A percentile compares a stretch with the other conserved stretches of the same genome.
phyloP scores from a whole-genome alignment of 2,329 filamentous ascomycete species.

The Trichoderma atroviride region DNA sequence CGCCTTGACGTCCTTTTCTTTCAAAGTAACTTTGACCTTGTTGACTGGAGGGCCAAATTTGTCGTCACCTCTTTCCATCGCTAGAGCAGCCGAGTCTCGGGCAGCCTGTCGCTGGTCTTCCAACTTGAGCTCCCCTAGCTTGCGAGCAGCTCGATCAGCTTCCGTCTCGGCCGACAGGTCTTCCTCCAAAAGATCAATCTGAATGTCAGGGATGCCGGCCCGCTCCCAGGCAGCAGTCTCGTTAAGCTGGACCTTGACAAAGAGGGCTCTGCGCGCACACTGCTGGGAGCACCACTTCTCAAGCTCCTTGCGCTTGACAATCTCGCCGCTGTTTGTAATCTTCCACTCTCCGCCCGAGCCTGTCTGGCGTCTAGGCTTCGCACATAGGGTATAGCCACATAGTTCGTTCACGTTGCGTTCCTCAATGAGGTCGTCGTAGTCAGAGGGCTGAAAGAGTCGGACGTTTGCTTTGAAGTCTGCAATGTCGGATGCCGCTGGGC shows the following conservation, averaged over 20 bases:
- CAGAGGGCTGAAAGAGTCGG: conserved; percentile 76
- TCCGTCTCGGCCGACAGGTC: conserved; percentile 54
- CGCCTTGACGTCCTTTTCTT: conserved; percentile 50
- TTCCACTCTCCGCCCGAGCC: conserved; percentile 66
- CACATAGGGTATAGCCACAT: conserved; percentile 85
- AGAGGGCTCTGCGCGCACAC: conserved; percentile 79
- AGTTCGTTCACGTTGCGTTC: conserved; percentile 83
- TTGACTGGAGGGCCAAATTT: conserved; percentile 30
- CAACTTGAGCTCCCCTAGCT: conserved; percentile 48
- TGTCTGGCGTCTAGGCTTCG: conserved; percentile 60
- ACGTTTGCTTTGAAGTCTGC: conserved; percentile 67
- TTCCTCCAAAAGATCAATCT: conserved; percentile 70
- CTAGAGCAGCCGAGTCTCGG: conserved; percentile 48
- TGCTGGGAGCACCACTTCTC: conserved; percentile 85
- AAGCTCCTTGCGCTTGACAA: conserved; percentile 71
- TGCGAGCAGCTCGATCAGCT: conserved; percentile 40
- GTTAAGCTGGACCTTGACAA: conserved; percentile 84
- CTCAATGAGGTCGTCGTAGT: conserved; percentile 85
- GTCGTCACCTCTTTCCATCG: conserved; percentile 52
- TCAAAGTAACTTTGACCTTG: conserved; percentile 52
- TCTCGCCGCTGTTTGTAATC: conserved; percentile 59
- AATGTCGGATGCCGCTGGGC: conserved; percentile 61
- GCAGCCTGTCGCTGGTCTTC: conserved; percentile 47
- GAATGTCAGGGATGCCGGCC: conserved; percentile 57
- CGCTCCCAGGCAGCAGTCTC: conserved; percentile 86